Percentiles rank a stretch among this genome's conserved stretches.
These are phyloP conservation scores for Clathrus columnatus DNA, from an alignment of 768 basidiomycete species.

Conservation along the genomic window DNA sequence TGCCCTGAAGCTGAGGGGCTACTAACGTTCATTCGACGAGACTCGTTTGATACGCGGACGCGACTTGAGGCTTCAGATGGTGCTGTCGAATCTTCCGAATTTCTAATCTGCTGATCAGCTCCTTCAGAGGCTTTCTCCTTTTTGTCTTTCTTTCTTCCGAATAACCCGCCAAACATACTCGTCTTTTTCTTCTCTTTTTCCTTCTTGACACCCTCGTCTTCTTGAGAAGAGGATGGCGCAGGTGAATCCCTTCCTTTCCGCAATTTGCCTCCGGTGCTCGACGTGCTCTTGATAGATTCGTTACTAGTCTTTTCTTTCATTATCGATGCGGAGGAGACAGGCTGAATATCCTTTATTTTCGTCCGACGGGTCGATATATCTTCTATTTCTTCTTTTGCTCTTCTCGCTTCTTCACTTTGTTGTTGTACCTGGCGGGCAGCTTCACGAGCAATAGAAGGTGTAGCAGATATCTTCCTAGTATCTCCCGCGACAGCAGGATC, in stretches of 20 bases:
- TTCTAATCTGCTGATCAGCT: constrained; percentile 22
- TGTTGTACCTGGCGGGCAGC: constrained; percentile 31
- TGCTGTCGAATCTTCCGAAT: constrained; percentile 42
- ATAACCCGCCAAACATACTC: constrained; percentile 69
- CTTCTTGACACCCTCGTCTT: constrained; percentile 39
- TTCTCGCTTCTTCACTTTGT: constrained; percentile 47
- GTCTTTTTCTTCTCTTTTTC: constrained; percentile 53
- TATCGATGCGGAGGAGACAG: constrained; percentile 22
- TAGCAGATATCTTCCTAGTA: constrained; percentile 69
- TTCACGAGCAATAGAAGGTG: constrained; percentile 67
- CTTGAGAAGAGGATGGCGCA: constrained; percentile 15
- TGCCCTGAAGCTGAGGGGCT: constrained; percentile 18
- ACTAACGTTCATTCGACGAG: constrained; percentile 15
- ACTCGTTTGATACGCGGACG: constrained; percentile 14
- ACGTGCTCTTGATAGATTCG: constrained; percentile 5
- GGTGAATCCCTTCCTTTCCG: constrained; percentile 35
- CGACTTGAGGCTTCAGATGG: constrained; percentile 25
- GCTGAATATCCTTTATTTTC: constrained; percentile 30
- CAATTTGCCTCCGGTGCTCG: constrained; percentile 26
- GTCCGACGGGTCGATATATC: constrained; percentile 38
- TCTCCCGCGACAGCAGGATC: constrained; percentile 67
- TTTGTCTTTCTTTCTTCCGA: constrained; percentile 69
- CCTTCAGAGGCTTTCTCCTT: constrained; percentile 54
- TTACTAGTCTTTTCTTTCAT: constrained; percentile 24
- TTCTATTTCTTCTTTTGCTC: constrained; percentile 42